Evolutionary conservation across 768 basidiomycete species (phyloP).

Genomic region (Guyanaporus albipodus): DNA sequence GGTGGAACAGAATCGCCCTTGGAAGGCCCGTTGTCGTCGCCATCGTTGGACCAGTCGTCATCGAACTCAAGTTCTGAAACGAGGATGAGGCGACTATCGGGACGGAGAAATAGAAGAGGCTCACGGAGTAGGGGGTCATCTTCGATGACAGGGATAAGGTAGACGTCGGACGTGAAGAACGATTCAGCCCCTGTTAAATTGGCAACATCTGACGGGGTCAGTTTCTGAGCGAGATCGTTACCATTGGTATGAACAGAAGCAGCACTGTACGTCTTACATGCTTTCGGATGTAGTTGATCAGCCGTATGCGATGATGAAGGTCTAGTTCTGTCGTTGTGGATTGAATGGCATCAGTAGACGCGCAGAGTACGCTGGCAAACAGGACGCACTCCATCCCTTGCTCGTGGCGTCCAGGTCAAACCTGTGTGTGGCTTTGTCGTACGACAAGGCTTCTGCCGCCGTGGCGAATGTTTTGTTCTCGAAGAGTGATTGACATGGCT

Average conservation of each 20-base stretch:
- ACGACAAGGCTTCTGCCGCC: slow-evolving; percentile 51
- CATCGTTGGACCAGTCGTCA: slow-evolving; percentile 72
- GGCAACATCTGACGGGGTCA: slow-evolving; percentile 41
- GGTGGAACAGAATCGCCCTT: slow-evolving; percentile 14
- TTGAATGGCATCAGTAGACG: slow-evolving; percentile 2
- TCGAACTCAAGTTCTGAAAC: slow-evolving; percentile 57
- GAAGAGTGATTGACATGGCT: slow-evolving; percentile 69
- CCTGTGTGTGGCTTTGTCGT: slow-evolving; percentile 58
- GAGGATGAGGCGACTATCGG: background rate
- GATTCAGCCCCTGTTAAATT: slow-evolving; percentile 53
- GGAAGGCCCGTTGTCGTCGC: background rate
- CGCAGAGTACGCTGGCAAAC: background rate
- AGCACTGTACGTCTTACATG: slow-evolving; percentile 41
- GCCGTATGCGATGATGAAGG: slow-evolving; percentile 70
- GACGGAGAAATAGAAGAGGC: slow-evolving; percentile 24
- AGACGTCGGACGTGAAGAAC: slow-evolving; percentile 71
- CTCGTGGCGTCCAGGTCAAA: slow-evolving; percentile 59
- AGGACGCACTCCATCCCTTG: slow-evolving; percentile 50
- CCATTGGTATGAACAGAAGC: no score
- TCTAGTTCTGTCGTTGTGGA: slow-evolving; percentile 53
- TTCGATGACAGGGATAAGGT: slow-evolving; percentile 76
- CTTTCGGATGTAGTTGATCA: slow-evolving; percentile 86
- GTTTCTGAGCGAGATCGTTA: no score
- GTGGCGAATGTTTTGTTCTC: slow-evolving; percentile 60
- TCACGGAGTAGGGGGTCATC: slow-evolving; percentile 89